Conservation (phyloP, 345 rosid genomes). For the Eucalyptus cloeziana region DNA sequence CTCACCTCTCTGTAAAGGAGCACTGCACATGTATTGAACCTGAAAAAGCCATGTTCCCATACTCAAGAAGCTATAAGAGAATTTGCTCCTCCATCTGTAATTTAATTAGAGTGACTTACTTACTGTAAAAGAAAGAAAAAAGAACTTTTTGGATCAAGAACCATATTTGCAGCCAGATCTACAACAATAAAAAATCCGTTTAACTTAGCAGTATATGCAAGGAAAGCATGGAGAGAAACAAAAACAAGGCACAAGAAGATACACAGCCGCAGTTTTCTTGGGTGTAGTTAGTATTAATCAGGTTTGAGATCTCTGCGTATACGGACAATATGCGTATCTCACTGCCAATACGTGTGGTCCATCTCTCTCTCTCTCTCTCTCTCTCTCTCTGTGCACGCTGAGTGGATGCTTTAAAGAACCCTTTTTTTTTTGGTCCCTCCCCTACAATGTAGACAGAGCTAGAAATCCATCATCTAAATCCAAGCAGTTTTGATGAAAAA, state of each 20-base stretch:
- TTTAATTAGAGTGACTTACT: neutral
- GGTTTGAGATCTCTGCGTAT: neutral
- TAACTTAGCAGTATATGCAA: neutral
- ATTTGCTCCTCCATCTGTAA: neutral
- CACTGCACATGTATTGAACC: neutral
- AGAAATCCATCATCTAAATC: neutral
- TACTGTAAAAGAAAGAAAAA: neutral
- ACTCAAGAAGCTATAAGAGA: neutral
- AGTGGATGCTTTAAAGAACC: conserved; percentile 51
- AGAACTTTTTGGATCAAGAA: neutral
- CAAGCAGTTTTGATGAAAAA: neutral
- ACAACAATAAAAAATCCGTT: neutral
- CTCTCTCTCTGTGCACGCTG: neutral
- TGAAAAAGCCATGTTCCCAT: neutral
- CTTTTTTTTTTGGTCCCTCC: conserved; percentile 42
- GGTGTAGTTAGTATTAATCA: neutral
- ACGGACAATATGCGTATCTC: neutral
- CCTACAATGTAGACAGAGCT: conserved; percentile 4
- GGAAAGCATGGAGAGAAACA: neutral
- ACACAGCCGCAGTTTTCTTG: neutral
- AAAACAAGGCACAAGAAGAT: neutral
- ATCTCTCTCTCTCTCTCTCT: neutral
- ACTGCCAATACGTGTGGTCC: conserved; percentile 12
- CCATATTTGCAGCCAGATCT: neutral
- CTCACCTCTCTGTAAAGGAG: neutral